Evolutionary conservation across 768 basidiomycete genomes (phyloP).

Genomic region (Mycena albidolilacea): DNA sequence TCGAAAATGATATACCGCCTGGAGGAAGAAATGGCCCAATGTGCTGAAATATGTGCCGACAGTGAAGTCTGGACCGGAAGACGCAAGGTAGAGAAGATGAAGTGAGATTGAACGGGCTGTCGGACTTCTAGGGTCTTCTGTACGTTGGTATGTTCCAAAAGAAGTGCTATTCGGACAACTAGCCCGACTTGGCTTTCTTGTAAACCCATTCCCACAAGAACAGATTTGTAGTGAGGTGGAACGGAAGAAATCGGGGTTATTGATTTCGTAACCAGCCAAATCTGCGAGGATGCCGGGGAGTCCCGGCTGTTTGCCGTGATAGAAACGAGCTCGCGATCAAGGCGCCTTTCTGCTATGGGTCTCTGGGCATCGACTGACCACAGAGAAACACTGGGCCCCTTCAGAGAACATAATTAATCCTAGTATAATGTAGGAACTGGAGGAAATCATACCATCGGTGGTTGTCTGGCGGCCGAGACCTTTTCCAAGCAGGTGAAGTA

Average conservation of each 20-base stretch:
- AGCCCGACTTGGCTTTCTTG: conserved; percentile 30
- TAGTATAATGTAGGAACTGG: background rate
- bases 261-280: conserved; percentile 34
- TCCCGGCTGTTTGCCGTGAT: background rate
- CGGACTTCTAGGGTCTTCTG: background rate
- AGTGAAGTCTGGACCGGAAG: conserved; percentile 41
- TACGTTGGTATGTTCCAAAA: conserved; percentile 10
- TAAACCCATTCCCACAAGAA: conserved; percentile 26
- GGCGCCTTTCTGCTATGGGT: background rate
- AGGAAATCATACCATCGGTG: conserved; percentile 20
- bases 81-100: conserved; percentile 41
- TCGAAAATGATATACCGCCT: conserved; percentile 43
- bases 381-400: conserved; percentile 15
- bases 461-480: conserved; percentile 22
- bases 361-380: conserved; percentile 23
- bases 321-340: conserved; percentile 17
- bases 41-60: conserved; percentile 42
- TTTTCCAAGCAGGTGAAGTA: conserved; percentile 35
- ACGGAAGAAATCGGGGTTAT: conserved; percentile 26
- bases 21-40: conserved; percentile 42
- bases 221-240: conserved; percentile 13
- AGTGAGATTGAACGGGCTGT: conserved; percentile 3
- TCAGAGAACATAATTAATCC: background rate
- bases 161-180: conserved; percentile 30
- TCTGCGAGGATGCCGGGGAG: conserved; percentile 9